A percentile compares a stretch with the other conserved stretches of the same genome.
phyloP scores from a whole-genome alignment of 768 basidiomycete genomes.

The Obba rivulosa region DNA sequence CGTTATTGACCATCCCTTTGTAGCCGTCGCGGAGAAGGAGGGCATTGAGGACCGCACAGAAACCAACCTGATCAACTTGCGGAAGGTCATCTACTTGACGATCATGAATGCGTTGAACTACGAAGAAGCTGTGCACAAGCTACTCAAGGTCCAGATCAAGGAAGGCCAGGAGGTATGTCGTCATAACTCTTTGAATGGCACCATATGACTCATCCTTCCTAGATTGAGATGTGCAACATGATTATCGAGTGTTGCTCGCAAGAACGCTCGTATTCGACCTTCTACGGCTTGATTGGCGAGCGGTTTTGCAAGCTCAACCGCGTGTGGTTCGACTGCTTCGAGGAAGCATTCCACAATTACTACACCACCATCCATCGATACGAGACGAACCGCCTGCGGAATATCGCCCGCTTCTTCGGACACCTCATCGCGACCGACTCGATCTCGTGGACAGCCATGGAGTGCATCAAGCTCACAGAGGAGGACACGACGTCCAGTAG shows the following conservation, averaged over 20 bases:
- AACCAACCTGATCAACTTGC: slow-evolving; percentile 92
- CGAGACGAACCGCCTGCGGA: slow-evolving; percentile 96
- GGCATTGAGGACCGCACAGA: slow-evolving; percentile 94
- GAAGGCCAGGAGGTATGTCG: slow-evolving; percentile 87
- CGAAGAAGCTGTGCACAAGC: slow-evolving; percentile 98
- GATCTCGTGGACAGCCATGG: slow-evolving; percentile 83
- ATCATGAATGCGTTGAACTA: slow-evolving; percentile 99
- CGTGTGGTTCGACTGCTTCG: slow-evolving; percentile 87
- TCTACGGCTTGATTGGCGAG: slow-evolving; percentile 94
- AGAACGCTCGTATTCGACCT: slow-evolving; percentile 95
- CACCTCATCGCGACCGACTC: slow-evolving; percentile 84
- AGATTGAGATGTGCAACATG: slow-evolving; percentile 98
- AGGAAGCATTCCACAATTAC: slow-evolving; percentile 83
- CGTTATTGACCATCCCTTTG: slow-evolving; percentile 6
- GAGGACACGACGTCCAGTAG: slow-evolving; percentile 95
- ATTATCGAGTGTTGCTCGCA: slow-evolving; percentile 99
- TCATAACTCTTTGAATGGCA: neutral
- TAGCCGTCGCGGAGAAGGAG: slow-evolving; percentile 72
- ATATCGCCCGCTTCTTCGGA: slow-evolving; percentile 96
- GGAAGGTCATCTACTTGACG: slow-evolving; percentile 91
- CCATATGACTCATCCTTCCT: slow-evolving; percentile 1
- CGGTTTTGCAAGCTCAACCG: slow-evolving; percentile 96
- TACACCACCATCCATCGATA: slow-evolving; percentile 97
- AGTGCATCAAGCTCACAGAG: slow-evolving; percentile 88
- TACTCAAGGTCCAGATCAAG: slow-evolving; percentile 86